Base-by-base conservation (phyloP, 2,329 filamentous ascomycete species). In the Ustulina deusta region DNA sequence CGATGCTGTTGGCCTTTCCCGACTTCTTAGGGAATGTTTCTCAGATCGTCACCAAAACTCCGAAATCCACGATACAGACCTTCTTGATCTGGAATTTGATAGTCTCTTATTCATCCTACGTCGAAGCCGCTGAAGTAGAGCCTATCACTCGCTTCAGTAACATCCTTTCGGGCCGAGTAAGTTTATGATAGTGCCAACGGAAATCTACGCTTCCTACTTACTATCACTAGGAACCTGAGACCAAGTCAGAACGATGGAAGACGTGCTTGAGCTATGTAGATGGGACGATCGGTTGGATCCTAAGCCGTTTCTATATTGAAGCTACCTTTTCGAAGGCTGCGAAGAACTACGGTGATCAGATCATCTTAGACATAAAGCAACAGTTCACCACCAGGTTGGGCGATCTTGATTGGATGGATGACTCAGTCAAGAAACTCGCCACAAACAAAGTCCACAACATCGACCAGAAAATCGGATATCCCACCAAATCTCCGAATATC, bases 301-400 rank as follows among this genome's bases (percentile, higher is more conserved):
- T 92, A 17, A 90, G 89, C 74, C 87, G 89, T 25, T 92, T 93
- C 80, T 93, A 90, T 70, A 83, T 93, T 1, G 86, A 92, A 69
- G 87, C 87, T 56, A 85, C 89, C 0, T 93, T 93, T 73, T 88
- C 89, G 0, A 84, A 89, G 13, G 85, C 88, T 22, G 89, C 89
- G 0, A 91, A 91, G 75, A 79, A 86, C 3, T 86, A 91, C 52
- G 90, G 90, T 17, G 88, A 92, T 65, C 84, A 88, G 61, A 89
- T 94, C 71, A 86, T 93, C n/a, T 85, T 86, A 10, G 89, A 92
- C 70, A 90, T 93, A 75, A 91, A 91, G 77, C 82, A 85, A 17
- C 84, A 87, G 22, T 93, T 93, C 72, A 84, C 86, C 2, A 75
- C 63, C 77, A 82, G 58, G 83, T 83, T 51, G 75, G 81, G 62